These are phyloP conservation scores for Microdochium bolleyi DNA, from an alignment of 2,329 filamentous ascomycete genomes.

Conservation along the genomic window DNA sequence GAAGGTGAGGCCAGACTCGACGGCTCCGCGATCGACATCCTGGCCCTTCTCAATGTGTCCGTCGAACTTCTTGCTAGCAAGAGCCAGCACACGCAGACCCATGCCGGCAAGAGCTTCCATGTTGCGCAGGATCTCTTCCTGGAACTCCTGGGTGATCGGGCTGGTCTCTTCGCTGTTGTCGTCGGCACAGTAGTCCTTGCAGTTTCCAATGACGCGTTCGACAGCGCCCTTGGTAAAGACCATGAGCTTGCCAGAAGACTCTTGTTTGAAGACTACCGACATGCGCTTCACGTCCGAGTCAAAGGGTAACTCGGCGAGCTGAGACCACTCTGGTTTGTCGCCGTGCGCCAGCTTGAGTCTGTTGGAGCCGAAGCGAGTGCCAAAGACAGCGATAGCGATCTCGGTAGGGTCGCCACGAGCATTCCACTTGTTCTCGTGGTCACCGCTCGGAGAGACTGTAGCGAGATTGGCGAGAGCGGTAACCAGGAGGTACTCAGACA, in stretches of 20 bases:
- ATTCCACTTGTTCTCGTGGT: constrained; percentile 41
- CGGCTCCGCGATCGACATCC: constrained; percentile 38
- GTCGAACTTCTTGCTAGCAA: constrained; percentile 42
- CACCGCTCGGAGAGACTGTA: constrained; percentile 26
- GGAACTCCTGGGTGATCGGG: constrained; percentile 36
- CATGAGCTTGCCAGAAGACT: constrained; percentile 18
- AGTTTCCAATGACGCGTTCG: constrained; percentile 56
- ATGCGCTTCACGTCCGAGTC: constrained; percentile 68
- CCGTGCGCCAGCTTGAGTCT: constrained; percentile 41
- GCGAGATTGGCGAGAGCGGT: constrained; percentile 50
- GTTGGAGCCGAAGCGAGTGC: constrained; percentile 57
- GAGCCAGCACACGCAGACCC: constrained; percentile 56
- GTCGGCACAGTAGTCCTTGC: constrained; percentile 34
- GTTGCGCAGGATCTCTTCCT: constrained; percentile 45
- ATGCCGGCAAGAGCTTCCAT: constrained; percentile 53
- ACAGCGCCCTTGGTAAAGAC: constrained; percentile 57
- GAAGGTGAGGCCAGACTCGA: constrained; percentile 56
- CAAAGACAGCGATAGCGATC: constrained; percentile 66
- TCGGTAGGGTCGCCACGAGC: constrained; percentile 61
- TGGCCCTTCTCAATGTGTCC: constrained; percentile 33
- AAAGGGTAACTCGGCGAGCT: constrained; percentile 61
- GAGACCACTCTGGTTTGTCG: constrained; percentile 39
- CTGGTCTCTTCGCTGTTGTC: constrained; percentile 24
- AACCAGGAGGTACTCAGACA: constrained; percentile 49
- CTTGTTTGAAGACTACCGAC: constrained; percentile 55